Conservation (phyloP, 2,329 filamentous ascomycete species). For the Ophiocordyceps camponoti-rufipedis region DNA sequence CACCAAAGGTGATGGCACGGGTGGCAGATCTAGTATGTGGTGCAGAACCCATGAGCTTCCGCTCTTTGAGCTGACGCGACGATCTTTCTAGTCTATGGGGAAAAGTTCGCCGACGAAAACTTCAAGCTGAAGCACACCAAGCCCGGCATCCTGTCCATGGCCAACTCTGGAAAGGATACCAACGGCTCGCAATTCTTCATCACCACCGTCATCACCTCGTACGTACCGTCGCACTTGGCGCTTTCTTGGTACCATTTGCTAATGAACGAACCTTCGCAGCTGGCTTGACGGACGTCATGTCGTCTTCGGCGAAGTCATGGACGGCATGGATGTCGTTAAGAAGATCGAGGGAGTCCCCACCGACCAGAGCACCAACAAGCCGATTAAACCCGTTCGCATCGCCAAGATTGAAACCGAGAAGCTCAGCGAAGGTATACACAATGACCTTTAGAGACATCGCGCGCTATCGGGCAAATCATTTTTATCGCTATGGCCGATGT, state of each 20-base stretch:
- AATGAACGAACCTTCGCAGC: slow-evolving; percentile 16
- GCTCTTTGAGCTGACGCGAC: neutral
- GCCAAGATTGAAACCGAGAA: slow-evolving; percentile 68
- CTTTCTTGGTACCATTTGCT: neutral
- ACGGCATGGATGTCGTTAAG: slow-evolving; percentile 66
- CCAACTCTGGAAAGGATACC: slow-evolving; percentile 70
- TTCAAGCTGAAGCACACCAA: slow-evolving; percentile 89
- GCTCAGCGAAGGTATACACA: slow-evolving; percentile 84
- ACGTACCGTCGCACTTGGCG: slow-evolving; percentile 14
- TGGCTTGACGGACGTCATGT: slow-evolving; percentile 77
- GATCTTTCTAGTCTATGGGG: slow-evolving; percentile 47
- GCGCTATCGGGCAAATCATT: slow-evolving; percentile 3
- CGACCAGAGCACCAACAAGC: slow-evolving; percentile 46
- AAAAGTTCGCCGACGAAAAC: slow-evolving; percentile 78
- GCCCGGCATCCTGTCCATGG: slow-evolving; percentile 70
- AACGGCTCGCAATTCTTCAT: slow-evolving; percentile 88
- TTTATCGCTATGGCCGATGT: slow-evolving; percentile 10
- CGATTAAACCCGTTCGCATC: slow-evolving; percentile 53
- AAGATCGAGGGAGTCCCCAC: slow-evolving; percentile 57
- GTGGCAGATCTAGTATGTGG: slow-evolving; percentile 61
- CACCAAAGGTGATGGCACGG: slow-evolving; percentile 64
- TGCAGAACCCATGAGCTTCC: neutral
- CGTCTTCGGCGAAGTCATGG: slow-evolving; percentile 76
- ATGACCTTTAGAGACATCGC: slow-evolving; percentile 50
- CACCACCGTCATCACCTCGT: slow-evolving; percentile 64